These are phyloP conservation scores for Huntiella savannae DNA, from an alignment of 2,329 filamentous ascomycete species.

Conservation along the genomic window DNA sequence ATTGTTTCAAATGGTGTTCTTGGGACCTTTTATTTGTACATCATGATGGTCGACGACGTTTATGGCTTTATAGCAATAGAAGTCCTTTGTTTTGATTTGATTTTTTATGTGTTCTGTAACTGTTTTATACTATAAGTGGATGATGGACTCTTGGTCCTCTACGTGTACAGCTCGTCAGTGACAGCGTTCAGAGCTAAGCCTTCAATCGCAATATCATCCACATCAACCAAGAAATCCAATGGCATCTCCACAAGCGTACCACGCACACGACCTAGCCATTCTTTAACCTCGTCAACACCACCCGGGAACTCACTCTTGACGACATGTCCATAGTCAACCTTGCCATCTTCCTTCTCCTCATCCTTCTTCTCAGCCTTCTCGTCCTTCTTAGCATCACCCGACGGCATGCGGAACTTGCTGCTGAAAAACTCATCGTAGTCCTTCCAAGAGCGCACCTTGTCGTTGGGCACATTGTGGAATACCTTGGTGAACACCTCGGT, in stretches of 20 bases:
- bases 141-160: neutral
- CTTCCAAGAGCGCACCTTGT: conserved; percentile 49
- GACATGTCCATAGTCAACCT: conserved; percentile 73
- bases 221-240: conserved; percentile 63
- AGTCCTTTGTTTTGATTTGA: neutral
- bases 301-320: conserved; percentile 60
- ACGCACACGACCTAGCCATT: conserved; percentile 44
- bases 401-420: conserved; percentile 41
- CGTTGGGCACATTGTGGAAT: conserved; percentile 62
- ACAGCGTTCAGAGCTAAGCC: conserved; percentile 54
- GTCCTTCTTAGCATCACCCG: conserved; percentile 21
- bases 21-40: neutral
- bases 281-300: conserved; percentile 55
- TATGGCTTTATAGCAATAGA: neutral
- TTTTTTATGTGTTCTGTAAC: neutral
- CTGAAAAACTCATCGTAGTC: conserved; percentile 56
- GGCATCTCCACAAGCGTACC: conserved; percentile 80
- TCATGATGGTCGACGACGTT: neutral
- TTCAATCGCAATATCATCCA: conserved; percentile 68
- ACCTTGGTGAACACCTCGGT: conserved; percentile 64
- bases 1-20: too few species aligned
- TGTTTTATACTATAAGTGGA: neutral
- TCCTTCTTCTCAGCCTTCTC: conserved; percentile 20
- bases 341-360: conserved; percentile 27
- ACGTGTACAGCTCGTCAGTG: conserved; percentile 56